Evolutionary conservation across 2,329 filamentous ascomycete genomes (phyloP), one percentile per base, ranked within the genome.

Genomic region (Penicillium sp.): DNA sequence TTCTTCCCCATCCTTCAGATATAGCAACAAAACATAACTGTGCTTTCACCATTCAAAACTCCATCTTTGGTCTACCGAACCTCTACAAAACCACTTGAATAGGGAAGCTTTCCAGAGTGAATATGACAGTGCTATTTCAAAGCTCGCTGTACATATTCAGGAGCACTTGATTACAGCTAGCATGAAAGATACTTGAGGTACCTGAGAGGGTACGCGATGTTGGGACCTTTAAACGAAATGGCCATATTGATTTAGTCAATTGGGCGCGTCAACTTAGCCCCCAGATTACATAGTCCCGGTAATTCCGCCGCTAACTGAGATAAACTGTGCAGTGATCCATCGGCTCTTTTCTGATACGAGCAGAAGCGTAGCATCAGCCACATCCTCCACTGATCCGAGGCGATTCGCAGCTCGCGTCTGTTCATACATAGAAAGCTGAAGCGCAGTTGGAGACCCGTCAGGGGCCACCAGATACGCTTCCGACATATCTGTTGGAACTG

Each of bases 251-350:
- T 41, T 41, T 41, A 41, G 20, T 41, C 38, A 22, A 41, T 18
- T 22, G 38, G 16, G 2, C 38, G 18, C 20, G 38, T 41, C 38
- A 41, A 41, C 38, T 41, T 22, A 24, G 38, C 38, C 38, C 18
- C 38, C 38, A 41, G 38, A 41, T 41, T 35, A 35, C 31, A 35
- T 35, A 35, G 31, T 35, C n/a, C 45, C 45, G 16, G 45, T 69
- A 20, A 72, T 62, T 7, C 69, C 73, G 16, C 70, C 73, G 40
- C 67, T 74, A 33, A 69, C 72, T 2, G 65, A 68, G 50, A 76
- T 72, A 33, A 62, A 67, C 64, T 77, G 74, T n/a, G 68, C 75
- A 0, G 74, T 76, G 16, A 78, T 72, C 76, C 75, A 78, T 5
- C 75, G 60, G 25, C 66, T 68, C 51, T 72, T 70, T 51, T 75